phyloP scores from a whole-genome alignment of 768 basidiomycete species.

The Boletus eberwhitei region DNA sequence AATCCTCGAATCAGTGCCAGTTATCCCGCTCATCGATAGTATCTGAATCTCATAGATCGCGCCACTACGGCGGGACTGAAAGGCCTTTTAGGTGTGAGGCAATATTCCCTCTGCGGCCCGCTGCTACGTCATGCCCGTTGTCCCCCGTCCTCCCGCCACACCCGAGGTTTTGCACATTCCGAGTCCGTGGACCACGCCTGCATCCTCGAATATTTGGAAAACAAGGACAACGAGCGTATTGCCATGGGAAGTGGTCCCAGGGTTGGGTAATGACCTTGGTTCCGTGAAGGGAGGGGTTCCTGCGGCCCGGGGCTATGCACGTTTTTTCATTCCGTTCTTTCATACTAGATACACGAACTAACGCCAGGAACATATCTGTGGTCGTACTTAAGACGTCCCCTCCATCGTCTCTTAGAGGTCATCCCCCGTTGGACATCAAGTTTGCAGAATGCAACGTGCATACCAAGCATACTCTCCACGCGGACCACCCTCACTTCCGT shows the following conservation, averaged over 20 bases:
- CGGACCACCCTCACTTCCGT: background rate
- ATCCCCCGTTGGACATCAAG: background rate
- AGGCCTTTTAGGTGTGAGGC: background rate
- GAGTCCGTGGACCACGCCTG: background rate
- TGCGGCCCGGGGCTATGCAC: background rate
- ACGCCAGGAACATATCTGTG: background rate
- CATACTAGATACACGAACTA: background rate
- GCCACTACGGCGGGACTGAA: background rate
- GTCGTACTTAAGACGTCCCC: background rate
- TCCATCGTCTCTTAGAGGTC: background rate
- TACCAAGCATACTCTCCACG: background rate
- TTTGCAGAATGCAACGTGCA: background rate
- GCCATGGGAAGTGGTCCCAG: background rate
- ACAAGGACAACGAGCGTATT: background rate
- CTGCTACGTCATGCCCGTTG: background rate
- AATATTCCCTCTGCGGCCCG: background rate
- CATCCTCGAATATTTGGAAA: background rate
- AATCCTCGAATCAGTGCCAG: background rate
- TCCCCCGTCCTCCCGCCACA: background rate
- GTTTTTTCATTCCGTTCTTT: background rate
- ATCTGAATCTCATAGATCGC: background rate
- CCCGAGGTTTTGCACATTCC: background rate
- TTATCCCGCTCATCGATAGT: background rate
- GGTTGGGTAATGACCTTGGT: background rate
- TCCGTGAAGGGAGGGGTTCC: background rate